Percentiles rank a stretch among this genome's conserved stretches.
Evolutionary conservation across 352 stramenopile species (phyloP).

Genomic region (Pythium myriotylum): DNA sequence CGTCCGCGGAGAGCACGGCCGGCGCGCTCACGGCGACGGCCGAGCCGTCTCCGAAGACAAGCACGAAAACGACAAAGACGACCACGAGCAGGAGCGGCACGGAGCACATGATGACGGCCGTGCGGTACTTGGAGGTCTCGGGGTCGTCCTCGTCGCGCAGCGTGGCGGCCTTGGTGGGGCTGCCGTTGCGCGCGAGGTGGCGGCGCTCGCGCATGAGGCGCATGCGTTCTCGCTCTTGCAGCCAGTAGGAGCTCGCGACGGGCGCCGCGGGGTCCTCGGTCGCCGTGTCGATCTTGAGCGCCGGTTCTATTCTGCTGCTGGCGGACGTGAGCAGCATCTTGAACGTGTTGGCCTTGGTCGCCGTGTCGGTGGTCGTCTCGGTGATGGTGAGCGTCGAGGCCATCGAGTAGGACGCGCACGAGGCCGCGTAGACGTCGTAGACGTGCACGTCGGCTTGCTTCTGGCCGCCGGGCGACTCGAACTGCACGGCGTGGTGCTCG

Average conservation of each 20-base stretch:
- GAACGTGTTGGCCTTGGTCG: slow-evolving; percentile 17
- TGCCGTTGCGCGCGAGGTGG: slow-evolving; percentile 16
- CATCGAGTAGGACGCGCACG: background rate
- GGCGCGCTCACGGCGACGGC: slow-evolving; percentile 19
- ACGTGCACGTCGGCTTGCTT: slow-evolving; percentile 4
- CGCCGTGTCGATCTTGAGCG: slow-evolving; percentile 6
- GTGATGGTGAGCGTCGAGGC: slow-evolving; percentile 33
- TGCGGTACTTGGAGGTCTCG: slow-evolving; percentile 34
- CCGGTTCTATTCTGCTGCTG: slow-evolving; percentile 2
- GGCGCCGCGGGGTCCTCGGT: slow-evolving; percentile 2
- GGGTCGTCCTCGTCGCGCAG: slow-evolving; percentile 12
- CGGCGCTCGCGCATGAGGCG: slow-evolving; percentile 27
- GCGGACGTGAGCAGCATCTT: slow-evolving; percentile 30
- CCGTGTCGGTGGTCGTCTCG: slow-evolving; percentile 8
- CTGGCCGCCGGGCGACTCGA: slow-evolving; percentile 45
- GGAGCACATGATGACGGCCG: slow-evolving; percentile 69
- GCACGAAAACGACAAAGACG: slow-evolving; percentile 58
- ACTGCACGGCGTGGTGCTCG: slow-evolving; percentile 71
- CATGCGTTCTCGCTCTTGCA: slow-evolving; percentile 68
- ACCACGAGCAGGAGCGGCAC: slow-evolving; percentile 64
- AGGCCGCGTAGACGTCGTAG: slow-evolving; percentile 5
- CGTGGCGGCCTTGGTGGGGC: slow-evolving; percentile 22
- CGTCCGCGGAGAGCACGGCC: slow-evolving; percentile 19
- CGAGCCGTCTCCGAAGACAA: slow-evolving; percentile 40
- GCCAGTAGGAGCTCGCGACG: slow-evolving; percentile 72